Evolutionary conservation across 257 asterid species (phyloP), one percentile per base, ranked within the genome.

Genomic region (Penstemon eatonii): DNA sequence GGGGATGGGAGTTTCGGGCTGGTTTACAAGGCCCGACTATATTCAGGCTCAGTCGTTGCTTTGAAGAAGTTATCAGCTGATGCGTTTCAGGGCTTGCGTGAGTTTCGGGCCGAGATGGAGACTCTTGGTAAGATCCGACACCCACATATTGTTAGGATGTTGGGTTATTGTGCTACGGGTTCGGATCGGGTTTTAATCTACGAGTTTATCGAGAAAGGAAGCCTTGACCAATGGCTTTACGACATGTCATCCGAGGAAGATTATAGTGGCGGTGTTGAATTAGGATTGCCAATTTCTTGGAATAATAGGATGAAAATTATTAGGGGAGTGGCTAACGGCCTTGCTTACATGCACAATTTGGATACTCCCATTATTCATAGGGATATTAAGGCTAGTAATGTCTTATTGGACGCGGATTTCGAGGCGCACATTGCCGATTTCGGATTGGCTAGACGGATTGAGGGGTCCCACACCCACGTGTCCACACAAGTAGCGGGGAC

Each of bases 1-100:
- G 98, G 96, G 3, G 98, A 92, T 56, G 98, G 98, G 0, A 84
- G 98, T 42, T 92, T 92, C 75, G 98, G 98, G 71, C 80, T 86
- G 11, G 98, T 92, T 0, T 92, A 92, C 66, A 92, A 77, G 72
- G 98, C 98, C 56, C 81, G 80, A 0, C 85, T 92, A 66, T 68
- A 74, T 36, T 75, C 92, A n/a, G 96, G 96, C 73, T 66, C 75
- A 0, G 41, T 78, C 7, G 96, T 92, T 43, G 98, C 98, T 7
- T 84, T 89, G 4, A 92, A 89, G 25, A 84, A 75, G 77, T 90
- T 92, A 43, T 75, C 88, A 45, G 78, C 81, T 4, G 96, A 92
- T 45, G 96, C 98, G 33, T 92, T 92, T 55, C 98, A 92, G 79
- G 98, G 98, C 2, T 64, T 86, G 65, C 86, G 96, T 13, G 98